These are phyloP conservation scores for Gyromitra esculenta DNA, from an alignment of 2,329 filamentous ascomycete species.

Conservation along the genomic window DNA sequence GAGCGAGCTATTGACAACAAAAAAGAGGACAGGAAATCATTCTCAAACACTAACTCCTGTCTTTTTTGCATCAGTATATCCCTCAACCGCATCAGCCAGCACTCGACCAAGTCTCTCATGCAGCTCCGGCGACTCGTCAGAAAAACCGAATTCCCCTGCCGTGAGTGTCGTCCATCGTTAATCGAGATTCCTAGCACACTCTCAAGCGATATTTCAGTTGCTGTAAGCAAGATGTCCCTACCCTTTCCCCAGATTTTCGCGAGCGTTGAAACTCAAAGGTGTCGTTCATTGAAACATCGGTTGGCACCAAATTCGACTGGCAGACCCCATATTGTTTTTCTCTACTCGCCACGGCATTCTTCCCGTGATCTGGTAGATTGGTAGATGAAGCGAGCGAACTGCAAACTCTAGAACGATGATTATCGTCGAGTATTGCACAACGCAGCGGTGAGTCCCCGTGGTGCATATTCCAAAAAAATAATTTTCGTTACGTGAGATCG, in stretches of 20 bases:
- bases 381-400: constrained; percentile 34
- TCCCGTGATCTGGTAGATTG: constrained; percentile 8
- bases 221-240: constrained; percentile 9
- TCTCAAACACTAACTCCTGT: constrained; percentile 48
- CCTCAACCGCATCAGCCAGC: constrained; percentile 41
- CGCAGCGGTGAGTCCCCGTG: constrained; percentile 28
- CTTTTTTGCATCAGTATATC: constrained; percentile 36
- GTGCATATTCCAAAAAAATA: constrained; percentile 13
- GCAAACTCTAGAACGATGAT: background rate
- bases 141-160: background rate
- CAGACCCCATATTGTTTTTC: constrained; percentile 20
- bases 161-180: background rate
- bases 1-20: constrained; percentile 9
- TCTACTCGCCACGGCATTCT: constrained; percentile 17
- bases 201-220: background rate
- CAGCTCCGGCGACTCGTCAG: constrained; percentile 13
- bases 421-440: constrained; percentile 10
- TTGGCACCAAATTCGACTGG: constrained; percentile 16
- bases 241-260: constrained; percentile 16
- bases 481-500: constrained; percentile 28
- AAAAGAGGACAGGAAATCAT: constrained; percentile 25
- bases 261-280: constrained; percentile 3
- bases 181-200: constrained; percentile 14
- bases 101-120: constrained; percentile 25
- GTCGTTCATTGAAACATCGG: constrained; percentile 25